These are phyloP conservation scores for Brassica hybrid DNA, from an alignment of 441 rosid genomes.

Conservation along the genomic window DNA sequence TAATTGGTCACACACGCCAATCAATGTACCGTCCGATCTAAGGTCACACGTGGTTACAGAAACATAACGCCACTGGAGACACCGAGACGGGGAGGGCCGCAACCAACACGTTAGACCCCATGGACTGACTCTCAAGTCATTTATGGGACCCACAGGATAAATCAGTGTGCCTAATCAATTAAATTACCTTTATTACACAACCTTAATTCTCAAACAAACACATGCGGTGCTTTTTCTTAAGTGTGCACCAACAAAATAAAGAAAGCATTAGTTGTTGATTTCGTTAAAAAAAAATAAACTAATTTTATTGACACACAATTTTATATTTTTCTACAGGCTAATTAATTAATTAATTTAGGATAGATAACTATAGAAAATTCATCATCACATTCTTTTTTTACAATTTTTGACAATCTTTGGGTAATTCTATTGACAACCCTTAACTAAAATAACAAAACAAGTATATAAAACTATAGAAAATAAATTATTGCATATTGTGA, in stretches of 20 bases:
- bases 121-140: conserved; percentile 18
- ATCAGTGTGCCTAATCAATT: conserved; percentile 6
- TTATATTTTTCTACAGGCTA: too few species aligned
- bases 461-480: too few species aligned
- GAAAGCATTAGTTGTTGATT: conserved; percentile 2
- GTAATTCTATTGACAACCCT: too few species aligned
- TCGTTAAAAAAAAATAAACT: neutral
- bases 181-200: conserved; percentile 20
- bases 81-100: conserved; percentile 30
- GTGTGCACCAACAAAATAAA: conserved; percentile 28
- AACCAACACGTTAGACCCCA: conserved; percentile 11
- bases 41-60: conserved; percentile 33
- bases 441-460: too few species aligned
- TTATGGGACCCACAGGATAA: conserved; percentile 15
- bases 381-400: too few species aligned
- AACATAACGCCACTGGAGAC: conserved; percentile 12
- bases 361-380: neutral
- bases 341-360: too few species aligned
- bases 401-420: neutral
- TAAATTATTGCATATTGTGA: too few species aligned
- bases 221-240: conserved; percentile 5
- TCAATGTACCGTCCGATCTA: conserved; percentile 8
- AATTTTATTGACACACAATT: neutral
- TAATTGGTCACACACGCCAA: conserved; percentile 15
- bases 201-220: neutral